phyloP scores from a whole-genome alignment of 2,329 filamentous ascomycete species.

The Fusarium foetens region DNA sequence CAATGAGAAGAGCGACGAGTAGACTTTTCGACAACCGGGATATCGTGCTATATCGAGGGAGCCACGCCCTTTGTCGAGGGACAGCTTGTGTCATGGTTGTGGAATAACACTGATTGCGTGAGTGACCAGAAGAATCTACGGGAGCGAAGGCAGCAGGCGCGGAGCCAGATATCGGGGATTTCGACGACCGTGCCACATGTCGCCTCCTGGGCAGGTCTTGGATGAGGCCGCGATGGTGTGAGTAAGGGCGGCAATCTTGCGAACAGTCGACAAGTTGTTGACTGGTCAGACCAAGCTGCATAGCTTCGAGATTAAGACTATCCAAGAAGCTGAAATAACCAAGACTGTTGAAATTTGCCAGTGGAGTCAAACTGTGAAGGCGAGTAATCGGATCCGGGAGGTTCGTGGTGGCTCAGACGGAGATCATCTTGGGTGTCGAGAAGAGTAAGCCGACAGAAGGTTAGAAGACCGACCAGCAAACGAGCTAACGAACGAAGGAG shows the following conservation, averaged over 20 bases:
- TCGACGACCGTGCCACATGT: conserved; percentile 38
- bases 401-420: conserved; percentile 33
- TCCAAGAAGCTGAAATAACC: conserved; percentile 12
- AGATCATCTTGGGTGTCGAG: conserved; percentile 40
- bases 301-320: conserved; percentile 31
- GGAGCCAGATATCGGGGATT: conserved; percentile 29
- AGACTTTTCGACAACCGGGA: conserved; percentile 39
- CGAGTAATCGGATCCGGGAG: conserved; percentile 20
- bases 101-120: conserved; percentile 17
- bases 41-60: conserved; percentile 28
- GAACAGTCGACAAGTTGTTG: conserved; percentile 36
- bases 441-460: conserved; percentile 15
- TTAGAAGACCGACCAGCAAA: conserved; percentile 25
- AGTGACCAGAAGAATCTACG: conserved; percentile 15
- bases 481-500: conserved; percentile 27
- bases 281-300: conserved; percentile 40
- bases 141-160: conserved; percentile 33
- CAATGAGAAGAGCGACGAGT: conserved; percentile 52
- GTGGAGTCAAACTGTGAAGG: conserved; percentile 13
- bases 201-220: conserved; percentile 30
- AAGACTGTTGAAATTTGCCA: conserved; percentile 11
- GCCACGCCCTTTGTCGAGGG: conserved; percentile 24
- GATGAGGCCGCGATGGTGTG: conserved; percentile 23
- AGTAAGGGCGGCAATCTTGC: conserved; percentile 26
- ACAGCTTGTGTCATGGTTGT: conserved; percentile 30